Evolutionary conservation across 2,329 filamentous ascomycete species (phyloP).

Genomic region (Curvularia sp.): DNA sequence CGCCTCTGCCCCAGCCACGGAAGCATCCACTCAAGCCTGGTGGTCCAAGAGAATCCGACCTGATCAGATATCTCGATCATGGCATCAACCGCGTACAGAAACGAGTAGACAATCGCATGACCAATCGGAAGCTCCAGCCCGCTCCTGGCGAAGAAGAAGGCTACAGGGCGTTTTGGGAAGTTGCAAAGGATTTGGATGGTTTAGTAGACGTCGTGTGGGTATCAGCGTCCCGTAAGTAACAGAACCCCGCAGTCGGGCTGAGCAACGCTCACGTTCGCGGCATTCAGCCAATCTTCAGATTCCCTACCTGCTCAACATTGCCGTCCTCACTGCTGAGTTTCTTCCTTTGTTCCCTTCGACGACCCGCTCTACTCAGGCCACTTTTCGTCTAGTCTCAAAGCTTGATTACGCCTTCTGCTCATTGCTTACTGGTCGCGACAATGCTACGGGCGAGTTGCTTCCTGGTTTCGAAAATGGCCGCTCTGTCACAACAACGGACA

Average conservation of each 20-base stretch:
- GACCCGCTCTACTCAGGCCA: conserved; percentile 67
- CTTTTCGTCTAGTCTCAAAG: conserved; percentile 76
- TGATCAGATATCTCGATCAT: conserved; percentile 65
- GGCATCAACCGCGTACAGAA: conserved; percentile 49
- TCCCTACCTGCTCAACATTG: conserved; percentile 81
- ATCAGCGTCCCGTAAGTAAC: conserved; percentile 77
- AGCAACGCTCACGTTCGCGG: neutral
- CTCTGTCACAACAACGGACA: conserved; percentile 79
- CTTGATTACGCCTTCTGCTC: conserved; percentile 84
- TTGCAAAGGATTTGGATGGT: conserved; percentile 75
- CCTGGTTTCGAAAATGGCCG: conserved; percentile 72
- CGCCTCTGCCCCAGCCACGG: conserved; percentile 60
- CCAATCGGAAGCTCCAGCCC: conserved; percentile 58
- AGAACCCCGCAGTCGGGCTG: neutral
- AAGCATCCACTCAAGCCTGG: conserved; percentile 61
- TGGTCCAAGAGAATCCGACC: conserved; percentile 63
- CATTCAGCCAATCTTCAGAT: conserved; percentile 75
- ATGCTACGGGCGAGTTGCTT: conserved; percentile 68
- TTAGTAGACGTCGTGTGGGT: conserved; percentile 85
- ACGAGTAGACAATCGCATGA: conserved; percentile 40
- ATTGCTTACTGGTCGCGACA: conserved; percentile 71
- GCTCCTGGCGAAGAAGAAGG: conserved; percentile 52
- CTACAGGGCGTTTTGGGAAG: conserved; percentile 70
- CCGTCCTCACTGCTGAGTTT: conserved; percentile 74
- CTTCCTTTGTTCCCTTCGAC: conserved; percentile 74